These are phyloP conservation scores for Vigna radiata DNA, from an alignment of 306 rosid genomes.

Conservation along the genomic window DNA sequence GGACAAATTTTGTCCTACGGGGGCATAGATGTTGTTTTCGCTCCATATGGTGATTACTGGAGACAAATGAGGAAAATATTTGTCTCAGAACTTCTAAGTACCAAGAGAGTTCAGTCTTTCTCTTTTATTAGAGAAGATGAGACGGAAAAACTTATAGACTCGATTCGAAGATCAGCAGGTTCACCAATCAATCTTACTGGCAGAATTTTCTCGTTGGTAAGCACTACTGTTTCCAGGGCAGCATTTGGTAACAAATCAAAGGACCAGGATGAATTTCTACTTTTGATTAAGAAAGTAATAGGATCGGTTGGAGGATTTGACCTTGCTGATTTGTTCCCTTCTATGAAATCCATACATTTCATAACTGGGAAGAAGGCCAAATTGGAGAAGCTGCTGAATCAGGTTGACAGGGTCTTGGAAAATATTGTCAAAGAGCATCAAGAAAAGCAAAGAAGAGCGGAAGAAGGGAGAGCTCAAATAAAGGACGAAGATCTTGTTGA, in stretches of 20 bases:
- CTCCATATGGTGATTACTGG: constrained; percentile 29
- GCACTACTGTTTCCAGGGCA: constrained; percentile 12
- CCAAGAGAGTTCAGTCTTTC: constrained; percentile 30
- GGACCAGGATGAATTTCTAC: neutral
- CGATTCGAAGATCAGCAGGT: constrained; percentile 18
- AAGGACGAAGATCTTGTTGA: constrained; percentile 40
- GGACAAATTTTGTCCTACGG: neutral
- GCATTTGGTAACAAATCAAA: constrained; percentile 24
- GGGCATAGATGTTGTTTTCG: neutral
- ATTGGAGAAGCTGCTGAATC: neutral
- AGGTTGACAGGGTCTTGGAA: neutral
- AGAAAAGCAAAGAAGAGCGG: neutral
- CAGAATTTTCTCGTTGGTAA: constrained; percentile 11
- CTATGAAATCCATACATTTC: neutral
- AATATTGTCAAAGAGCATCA: constrained; percentile 3
- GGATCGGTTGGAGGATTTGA: neutral
- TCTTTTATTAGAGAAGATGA: constrained; percentile 31
- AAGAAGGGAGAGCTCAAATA: neutral
- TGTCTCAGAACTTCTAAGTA: constrained; percentile 9
- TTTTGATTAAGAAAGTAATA: neutral
- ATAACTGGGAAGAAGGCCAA: constrained; percentile 11
- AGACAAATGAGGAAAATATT: constrained; percentile 36
- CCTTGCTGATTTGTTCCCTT: neutral
- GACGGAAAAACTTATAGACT: constrained; percentile 10
- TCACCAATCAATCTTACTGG: constrained; percentile 15